Percentiles rank a stretch among this genome's conserved stretches.
Conservation (phyloP, 2,329 filamentous ascomycete species). For the Sclerotinia spermophila region DNA sequence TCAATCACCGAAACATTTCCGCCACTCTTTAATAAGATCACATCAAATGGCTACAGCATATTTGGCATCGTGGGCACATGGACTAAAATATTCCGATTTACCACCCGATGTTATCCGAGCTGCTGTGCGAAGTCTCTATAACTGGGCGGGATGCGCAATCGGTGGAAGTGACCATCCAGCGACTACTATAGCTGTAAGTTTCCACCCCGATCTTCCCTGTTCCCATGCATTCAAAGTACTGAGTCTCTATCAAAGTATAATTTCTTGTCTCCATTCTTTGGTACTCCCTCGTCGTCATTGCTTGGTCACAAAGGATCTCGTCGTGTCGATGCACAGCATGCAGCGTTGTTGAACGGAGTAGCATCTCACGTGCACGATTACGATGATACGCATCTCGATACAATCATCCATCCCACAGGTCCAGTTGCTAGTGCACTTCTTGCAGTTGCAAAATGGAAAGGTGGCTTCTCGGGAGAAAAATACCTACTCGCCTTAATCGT, state of each 20-base stretch:
- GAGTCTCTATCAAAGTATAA: conserved; percentile 25
- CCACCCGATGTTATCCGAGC: conserved; percentile 42
- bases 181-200: conserved; percentile 25
- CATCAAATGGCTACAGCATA: conserved; percentile 44
- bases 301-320: conserved; percentile 36
- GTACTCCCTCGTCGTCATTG: conserved; percentile 36
- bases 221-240: not conserved
- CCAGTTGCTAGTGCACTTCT: conserved; percentile 50
- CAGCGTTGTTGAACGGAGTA: conserved; percentile 52
- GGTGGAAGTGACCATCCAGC: conserved; percentile 42
- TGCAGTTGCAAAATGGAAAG: conserved; percentile 44
- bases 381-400: conserved; percentile 54
- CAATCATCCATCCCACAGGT: conserved; percentile 53
- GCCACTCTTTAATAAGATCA: not conserved
- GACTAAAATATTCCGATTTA: conserved; percentile 42
- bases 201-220: not conserved
- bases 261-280: conserved; percentile 34
- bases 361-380: conserved; percentile 55
- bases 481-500: conserved; percentile 50
- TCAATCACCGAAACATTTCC: not conserved
- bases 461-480: conserved; percentile 42
- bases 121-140: conserved; percentile 49
- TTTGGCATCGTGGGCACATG: conserved; percentile 46
- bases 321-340: conserved; percentile 44
- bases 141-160: conserved; percentile 52